These are phyloP conservation scores for Peronospora destructor DNA, from an alignment of 352 stramenopile genomes.

Conservation along the genomic window DNA sequence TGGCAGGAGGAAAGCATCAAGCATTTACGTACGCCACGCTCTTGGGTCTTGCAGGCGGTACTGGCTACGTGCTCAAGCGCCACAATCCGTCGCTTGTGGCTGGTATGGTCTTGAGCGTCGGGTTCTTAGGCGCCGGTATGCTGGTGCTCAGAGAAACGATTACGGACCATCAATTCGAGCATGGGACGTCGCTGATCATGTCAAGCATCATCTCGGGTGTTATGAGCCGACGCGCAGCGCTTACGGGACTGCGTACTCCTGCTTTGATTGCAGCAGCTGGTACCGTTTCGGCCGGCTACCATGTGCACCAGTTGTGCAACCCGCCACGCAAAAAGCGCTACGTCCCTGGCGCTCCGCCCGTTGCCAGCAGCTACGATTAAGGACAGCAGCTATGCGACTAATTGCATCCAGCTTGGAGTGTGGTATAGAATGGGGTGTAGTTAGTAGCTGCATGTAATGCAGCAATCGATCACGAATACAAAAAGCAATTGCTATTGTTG, in stretches of 20 bases:
- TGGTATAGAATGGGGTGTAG: too few species aligned
- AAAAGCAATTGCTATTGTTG: too few species aligned
- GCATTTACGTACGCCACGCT: slow-evolving; percentile 70
- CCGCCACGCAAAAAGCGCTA: slow-evolving; percentile 50
- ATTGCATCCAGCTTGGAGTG: neutral
- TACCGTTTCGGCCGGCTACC: slow-evolving; percentile 59
- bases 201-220: slow-evolving; percentile 57
- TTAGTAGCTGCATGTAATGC: too few species aligned
- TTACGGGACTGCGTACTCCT: slow-evolving; percentile 40
- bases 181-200: slow-evolving; percentile 64
- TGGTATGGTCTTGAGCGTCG: slow-evolving; percentile 49
- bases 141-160: slow-evolving; percentile 67
- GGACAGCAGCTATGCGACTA: neutral
- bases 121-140: slow-evolving; percentile 58
- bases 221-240: slow-evolving; percentile 42
- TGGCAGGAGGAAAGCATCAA: slow-evolving; percentile 44
- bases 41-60: slow-evolving; percentile 50
- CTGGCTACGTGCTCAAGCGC: slow-evolving; percentile 54
- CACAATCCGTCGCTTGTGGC: slow-evolving; percentile 62
- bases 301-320: slow-evolving; percentile 59
- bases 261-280: slow-evolving; percentile 41
- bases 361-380: slow-evolving; percentile 32
- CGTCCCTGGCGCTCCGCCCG: slow-evolving; percentile 39
- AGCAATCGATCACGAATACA: too few species aligned
- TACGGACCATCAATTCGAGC: slow-evolving; percentile 61